phyloP scores from a whole-genome alignment of 805 yeast species.

The Candida morakotiae region DNA sequence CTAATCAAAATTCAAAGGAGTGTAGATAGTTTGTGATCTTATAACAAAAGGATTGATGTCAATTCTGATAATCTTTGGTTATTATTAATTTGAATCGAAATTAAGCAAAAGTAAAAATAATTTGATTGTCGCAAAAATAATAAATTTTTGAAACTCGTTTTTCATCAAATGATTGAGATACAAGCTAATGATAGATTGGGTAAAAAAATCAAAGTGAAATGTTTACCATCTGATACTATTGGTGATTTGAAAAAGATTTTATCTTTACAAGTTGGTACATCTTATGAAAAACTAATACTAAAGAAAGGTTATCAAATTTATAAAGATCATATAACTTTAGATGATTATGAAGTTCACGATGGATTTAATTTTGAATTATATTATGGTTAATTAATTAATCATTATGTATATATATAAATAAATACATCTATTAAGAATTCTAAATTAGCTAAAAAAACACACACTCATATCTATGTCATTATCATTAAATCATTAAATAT shows the following conservation, averaged over 20 bases:
- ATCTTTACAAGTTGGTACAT: slow-evolving; percentile 77
- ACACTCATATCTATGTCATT: neutral
- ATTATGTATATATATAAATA: too few species aligned
- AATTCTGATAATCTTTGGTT: too few species aligned
- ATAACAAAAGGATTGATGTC: too few species aligned
- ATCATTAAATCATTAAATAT: slow-evolving; percentile 4
- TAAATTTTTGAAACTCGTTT: neutral
- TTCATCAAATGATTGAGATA: slow-evolving; percentile 33
- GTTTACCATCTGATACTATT: slow-evolving; percentile 77
- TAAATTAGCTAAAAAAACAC: neutral
- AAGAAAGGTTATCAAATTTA: slow-evolving; percentile 82
- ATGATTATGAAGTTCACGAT: slow-evolving; percentile 92
- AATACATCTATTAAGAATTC: slow-evolving; percentile 2
- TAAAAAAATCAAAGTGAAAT: slow-evolving; percentile 82
- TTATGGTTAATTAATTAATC: slow-evolving; percentile 45
- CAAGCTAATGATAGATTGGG: slow-evolving; percentile 62
- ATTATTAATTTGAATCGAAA: neutral
- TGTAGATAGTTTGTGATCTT: neutral
- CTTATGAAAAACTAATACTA: slow-evolving; percentile 59
- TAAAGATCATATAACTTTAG: slow-evolving; percentile 87
- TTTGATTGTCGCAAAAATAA: neutral
- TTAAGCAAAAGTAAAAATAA: neutral
- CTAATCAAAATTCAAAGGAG: neutral
- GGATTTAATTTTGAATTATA: slow-evolving; percentile 86
- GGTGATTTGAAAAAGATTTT: slow-evolving; percentile 88